Conservation (phyloP, 2,329 filamentous ascomycete genomes). For the Arthrobotrys sinensis region DNA sequence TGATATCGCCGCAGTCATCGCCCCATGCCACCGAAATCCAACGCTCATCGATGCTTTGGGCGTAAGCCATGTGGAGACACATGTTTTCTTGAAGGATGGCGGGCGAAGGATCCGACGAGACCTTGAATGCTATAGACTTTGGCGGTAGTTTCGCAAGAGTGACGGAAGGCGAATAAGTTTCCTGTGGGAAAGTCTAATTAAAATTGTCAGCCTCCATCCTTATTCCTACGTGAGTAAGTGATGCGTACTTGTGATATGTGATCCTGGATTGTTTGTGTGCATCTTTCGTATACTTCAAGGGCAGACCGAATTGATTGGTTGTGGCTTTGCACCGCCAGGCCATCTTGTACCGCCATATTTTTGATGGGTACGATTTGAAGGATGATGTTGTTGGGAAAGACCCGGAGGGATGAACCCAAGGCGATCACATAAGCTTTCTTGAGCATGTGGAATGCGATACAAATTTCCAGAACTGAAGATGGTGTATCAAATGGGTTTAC, state of each 20-base stretch:
- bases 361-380: conserved; percentile 81
- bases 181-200: conserved; percentile 72
- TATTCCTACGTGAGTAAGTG: conserved; percentile 25
- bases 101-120: conserved; percentile 77
- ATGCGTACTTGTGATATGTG: conserved; percentile 59
- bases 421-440: conserved; percentile 76
- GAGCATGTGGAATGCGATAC: conserved; percentile 80
- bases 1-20: conserved; percentile 81
- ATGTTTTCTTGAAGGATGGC: conserved; percentile 84
- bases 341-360: conserved; percentile 76
- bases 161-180: conserved; percentile 77
- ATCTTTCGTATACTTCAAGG: conserved; percentile 84
- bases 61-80: conserved; percentile 84
- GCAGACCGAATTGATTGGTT: conserved; percentile 76
- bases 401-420: conserved; percentile 69
- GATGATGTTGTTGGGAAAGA: conserved; percentile 77
- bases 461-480: conserved; percentile 78
- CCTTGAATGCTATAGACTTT: conserved; percentile 81
- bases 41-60: conserved; percentile 79
- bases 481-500: conserved; percentile 78
- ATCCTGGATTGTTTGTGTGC: conserved; percentile 69
- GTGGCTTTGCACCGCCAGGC: conserved; percentile 76
- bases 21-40: conserved; percentile 89
- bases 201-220: conserved; percentile 32
- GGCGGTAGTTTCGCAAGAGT: conserved; percentile 80